Evolutionary conservation across 2,329 filamentous ascomycete species (phyloP).

Genomic region (Nemania abortiva): DNA sequence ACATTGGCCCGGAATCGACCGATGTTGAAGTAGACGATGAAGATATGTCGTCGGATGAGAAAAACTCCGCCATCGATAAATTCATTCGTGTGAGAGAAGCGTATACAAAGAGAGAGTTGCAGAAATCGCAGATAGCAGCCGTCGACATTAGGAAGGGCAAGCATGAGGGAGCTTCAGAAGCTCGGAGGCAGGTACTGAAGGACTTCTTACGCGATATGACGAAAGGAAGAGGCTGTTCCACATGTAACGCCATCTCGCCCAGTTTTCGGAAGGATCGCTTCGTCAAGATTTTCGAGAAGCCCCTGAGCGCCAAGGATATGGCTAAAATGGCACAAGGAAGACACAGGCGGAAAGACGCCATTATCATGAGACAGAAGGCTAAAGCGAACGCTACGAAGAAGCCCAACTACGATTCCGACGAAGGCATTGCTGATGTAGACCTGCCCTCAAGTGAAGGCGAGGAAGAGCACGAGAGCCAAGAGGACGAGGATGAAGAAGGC

Average conservation of each 20-base stretch:
- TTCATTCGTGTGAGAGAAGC: conserved; percentile 66
- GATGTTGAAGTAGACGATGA: conserved; percentile 60
- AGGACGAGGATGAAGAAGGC: conserved; percentile 51
- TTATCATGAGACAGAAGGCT: conserved; percentile 64
- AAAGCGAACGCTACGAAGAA: conserved; percentile 48
- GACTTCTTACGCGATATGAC: conserved; percentile 83
- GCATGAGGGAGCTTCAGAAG: conserved; percentile 84
- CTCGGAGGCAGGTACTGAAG: conserved; percentile 80
- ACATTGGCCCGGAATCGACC: conserved; percentile 52
- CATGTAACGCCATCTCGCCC: conserved; percentile 78
- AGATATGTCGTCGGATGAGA: conserved; percentile 69
- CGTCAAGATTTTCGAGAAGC: conserved; percentile 93
- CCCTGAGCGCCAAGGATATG: conserved; percentile 79
- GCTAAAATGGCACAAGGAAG: conserved; percentile 78
- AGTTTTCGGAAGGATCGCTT: conserved; percentile 89
- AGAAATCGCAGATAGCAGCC: conserved; percentile 64
- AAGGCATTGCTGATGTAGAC: conserved; percentile 76
- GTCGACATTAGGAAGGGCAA: conserved; percentile 72
- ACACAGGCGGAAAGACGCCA: conserved; percentile 76
- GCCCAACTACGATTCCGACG: conserved; percentile 66
- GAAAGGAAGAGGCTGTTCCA: conserved; percentile 75
- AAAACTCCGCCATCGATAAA: conserved; percentile 64
- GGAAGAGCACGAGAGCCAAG: conserved; percentile 54
- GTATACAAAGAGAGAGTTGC: conserved; percentile 81
- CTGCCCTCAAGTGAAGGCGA: conserved; percentile 59